phyloP scores from a whole-genome alignment of 345 rosid genomes.

The Rhizophora mangle region DNA sequence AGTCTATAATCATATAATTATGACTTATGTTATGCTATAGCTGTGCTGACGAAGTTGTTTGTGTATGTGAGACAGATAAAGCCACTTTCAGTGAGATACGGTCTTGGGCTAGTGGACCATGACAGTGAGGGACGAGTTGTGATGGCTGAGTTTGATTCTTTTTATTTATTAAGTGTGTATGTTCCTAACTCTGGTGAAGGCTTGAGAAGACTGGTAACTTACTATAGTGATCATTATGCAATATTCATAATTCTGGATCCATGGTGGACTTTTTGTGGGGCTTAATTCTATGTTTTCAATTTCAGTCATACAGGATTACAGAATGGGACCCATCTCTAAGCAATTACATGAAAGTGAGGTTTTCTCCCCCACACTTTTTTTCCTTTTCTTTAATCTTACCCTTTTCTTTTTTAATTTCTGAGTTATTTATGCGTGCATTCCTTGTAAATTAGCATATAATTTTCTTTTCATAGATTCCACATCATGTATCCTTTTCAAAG shows the following conservation, averaged over 20 bases:
- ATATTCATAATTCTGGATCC: conserved; percentile 5
- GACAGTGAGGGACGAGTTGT: conserved; percentile 86
- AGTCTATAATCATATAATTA: too few species aligned
- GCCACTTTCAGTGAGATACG: conserved; percentile 82
- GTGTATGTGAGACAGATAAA: conserved; percentile 54
- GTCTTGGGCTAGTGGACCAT: conserved; percentile 72
- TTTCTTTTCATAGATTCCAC: too few species aligned
- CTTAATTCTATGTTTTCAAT: conserved; percentile 19
- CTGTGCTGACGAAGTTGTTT: background rate
- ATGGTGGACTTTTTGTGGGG: background rate
- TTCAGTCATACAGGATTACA: conserved; percentile 64
- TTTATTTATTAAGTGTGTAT: conserved; percentile 63
- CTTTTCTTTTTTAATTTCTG: background rate
- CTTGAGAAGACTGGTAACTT: conserved; percentile 80
- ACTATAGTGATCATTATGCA: conserved; percentile 5
- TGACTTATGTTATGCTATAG: background rate
- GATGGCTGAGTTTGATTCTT: conserved; percentile 82
- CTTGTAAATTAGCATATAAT: too few species aligned
- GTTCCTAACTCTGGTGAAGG: conserved; percentile 99
- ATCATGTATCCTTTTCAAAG: too few species aligned
- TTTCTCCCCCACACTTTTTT: background rate
- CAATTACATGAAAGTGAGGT: conserved; percentile 70
- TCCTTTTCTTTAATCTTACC: background rate
- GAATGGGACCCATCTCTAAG: conserved; percentile 85
- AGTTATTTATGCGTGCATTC: background rate